Evolutionary conservation across 805 yeast species (phyloP), one percentile per base, ranked within the genome.

Genomic region (Ogataea philodendri): DNA sequence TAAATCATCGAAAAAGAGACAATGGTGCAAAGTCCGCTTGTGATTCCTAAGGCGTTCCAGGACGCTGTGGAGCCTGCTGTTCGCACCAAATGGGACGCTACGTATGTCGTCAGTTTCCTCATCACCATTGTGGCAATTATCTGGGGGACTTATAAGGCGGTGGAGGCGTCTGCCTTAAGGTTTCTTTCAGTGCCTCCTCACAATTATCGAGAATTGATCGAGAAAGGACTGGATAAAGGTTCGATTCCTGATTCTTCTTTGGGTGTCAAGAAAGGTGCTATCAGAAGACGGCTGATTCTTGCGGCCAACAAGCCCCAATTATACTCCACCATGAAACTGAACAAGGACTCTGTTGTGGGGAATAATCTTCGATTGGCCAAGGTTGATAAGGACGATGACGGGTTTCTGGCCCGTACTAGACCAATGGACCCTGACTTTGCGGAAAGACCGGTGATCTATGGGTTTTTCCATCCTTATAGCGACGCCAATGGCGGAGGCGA

Each of bases 401-500:
- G 27, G 5, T 54, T 60, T 20, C 30, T 49, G 14, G 45, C 41
- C 5, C 36, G 45, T 11, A 37, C 59, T 14, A 55, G 51, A 26
- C 61, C 62, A 6, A 51, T 70, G 23, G 63, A 55, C 33, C 57
- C 58, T 2, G 62, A 56, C 30, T 55, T n/a, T n/a, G n/a, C 58
- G 2, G 44, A 52, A 2, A 54, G 84, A 17, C 57, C 52, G 25
- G 47, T 69, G 7, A 59, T 86, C 8, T 81, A 67, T 55, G 99
- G 97, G 5, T 89, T 84, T 53, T 88, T 93, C 66, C 99, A 93
- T 62, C 98, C 98, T 0, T 84, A 81, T 51, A 88, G 96, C 45
- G 85, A 84, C 56, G 94, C 96, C 24, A 96, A 95, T 29, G 99
- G 99, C 13, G 99, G 99, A 19, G 99, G 99, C 15, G 99, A 93